Evolutionary conservation across 2,329 filamentous ascomycete species (phyloP).

Genomic region (Diaporthe nobilis): DNA sequence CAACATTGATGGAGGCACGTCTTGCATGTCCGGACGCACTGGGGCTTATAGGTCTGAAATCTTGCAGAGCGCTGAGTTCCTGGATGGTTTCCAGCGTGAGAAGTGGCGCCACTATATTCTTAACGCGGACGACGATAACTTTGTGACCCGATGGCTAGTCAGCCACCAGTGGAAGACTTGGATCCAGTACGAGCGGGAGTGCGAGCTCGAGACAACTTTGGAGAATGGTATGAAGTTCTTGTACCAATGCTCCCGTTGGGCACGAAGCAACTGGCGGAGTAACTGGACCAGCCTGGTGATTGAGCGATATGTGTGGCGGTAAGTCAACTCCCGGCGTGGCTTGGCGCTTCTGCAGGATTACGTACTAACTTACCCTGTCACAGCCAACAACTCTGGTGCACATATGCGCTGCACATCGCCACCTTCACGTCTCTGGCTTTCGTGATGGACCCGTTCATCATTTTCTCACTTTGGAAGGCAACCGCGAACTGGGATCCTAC

Average conservation of each 20-base stretch:
- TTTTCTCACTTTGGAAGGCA: conserved; percentile 78
- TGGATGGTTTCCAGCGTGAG: conserved; percentile 91
- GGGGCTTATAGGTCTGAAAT: conserved; percentile 94
- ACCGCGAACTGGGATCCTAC: conserved; percentile 72
- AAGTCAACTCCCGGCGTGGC: conserved; percentile 60
- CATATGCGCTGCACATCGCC: conserved; percentile 92
- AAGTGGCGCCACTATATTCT: conserved; percentile 90
- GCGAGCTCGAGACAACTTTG: conserved; percentile 92
- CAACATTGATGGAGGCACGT: conserved; percentile 94
- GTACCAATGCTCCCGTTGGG: conserved; percentile 95
- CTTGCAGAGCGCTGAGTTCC: conserved; percentile 86
- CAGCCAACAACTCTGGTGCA: conserved; percentile 93
- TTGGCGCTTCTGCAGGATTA: conserved; percentile 37
- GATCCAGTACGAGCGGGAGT: conserved; percentile 93
- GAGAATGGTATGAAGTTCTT: conserved; percentile 92
- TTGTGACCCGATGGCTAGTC: conserved; percentile 96
- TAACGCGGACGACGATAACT: conserved; percentile 98
- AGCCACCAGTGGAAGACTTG: conserved; percentile 93
- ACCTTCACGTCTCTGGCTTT: conserved; percentile 93
- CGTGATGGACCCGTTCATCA: conserved; percentile 80
- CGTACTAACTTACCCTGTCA: conserved; percentile 25
- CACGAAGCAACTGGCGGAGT: conserved; percentile 97
- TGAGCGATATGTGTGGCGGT: conserved; percentile 90
- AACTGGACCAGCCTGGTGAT: conserved; percentile 91
- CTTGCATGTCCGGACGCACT: conserved; percentile 94